Evolutionary conservation across 495 filamentous ascomycete genomes (phyloP).

Genomic region (Neurospora pannonica): DNA sequence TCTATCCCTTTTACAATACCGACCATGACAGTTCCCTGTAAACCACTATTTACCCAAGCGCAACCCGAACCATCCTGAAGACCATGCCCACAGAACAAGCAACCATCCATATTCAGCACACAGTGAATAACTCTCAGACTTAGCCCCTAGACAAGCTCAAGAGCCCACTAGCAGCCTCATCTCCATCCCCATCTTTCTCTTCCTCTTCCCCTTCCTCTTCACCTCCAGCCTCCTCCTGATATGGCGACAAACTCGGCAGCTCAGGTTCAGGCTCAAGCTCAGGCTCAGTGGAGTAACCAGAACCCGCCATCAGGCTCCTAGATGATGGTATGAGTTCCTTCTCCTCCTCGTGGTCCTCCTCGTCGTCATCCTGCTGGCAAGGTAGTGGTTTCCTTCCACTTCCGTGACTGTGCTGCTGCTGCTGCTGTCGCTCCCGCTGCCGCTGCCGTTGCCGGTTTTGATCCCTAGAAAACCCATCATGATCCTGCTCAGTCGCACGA

Average conservation of each 20-base stretch:
- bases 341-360: background rate
- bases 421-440: background rate
- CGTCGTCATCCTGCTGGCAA: background rate
- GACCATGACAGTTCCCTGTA: background rate
- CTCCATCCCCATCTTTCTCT: constrained; percentile 3
- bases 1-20: background rate
- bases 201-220: constrained; percentile 1
- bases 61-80: too few species aligned
- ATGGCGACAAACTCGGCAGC: background rate
- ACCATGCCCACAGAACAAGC: too few species aligned
- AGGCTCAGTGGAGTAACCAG: background rate
- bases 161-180: constrained; percentile 24
- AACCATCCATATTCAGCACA: too few species aligned
- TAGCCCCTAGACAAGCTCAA: constrained; percentile 22
- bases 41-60: too few species aligned
- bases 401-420: background rate
- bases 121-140: background rate
- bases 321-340: too few species aligned
- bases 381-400: background rate
- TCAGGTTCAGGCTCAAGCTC: background rate
- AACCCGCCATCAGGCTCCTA: too few species aligned
- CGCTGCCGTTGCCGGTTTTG: background rate
- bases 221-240: background rate
- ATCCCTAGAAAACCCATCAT: background rate
- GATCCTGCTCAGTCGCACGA: background rate